Evolutionary conservation across 1,139 yeast genomes (phyloP).

Genomic region (Yamadazyma aaseri): DNA sequence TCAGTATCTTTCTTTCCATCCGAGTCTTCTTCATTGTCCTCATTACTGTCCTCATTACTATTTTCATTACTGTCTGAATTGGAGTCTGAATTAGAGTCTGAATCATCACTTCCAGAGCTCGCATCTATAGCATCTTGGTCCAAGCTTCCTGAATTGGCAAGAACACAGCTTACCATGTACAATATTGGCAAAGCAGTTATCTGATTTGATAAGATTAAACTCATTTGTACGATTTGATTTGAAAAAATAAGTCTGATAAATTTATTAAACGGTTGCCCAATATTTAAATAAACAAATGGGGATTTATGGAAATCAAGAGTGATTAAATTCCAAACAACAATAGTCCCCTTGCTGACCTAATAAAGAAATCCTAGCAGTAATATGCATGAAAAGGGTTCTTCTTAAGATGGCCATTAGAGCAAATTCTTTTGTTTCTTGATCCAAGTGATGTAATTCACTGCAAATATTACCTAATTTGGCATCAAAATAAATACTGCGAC

Average conservation of each 20-base stretch:
- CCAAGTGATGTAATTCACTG: not conserved
- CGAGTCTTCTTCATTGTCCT: too few species aligned
- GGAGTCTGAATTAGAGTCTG: not conserved
- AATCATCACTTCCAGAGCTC: slow-evolving; percentile 1
- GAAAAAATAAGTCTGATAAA: too few species aligned
- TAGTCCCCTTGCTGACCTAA: too few species aligned
- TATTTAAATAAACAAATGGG: too few species aligned
- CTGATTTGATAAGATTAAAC: slow-evolving; percentile 5
- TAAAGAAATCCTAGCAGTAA: too few species aligned
- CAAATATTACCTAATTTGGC: not conserved
- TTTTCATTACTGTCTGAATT: slow-evolving; percentile 2
- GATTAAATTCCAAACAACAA: too few species aligned
- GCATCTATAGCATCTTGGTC: slow-evolving; percentile 4
- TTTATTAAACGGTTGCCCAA: too few species aligned
- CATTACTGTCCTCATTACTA: too few species aligned
- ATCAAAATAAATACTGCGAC: not conserved
- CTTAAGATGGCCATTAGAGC: not conserved
- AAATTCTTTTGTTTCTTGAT: too few species aligned
- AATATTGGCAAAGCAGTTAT: slow-evolving; percentile 6
- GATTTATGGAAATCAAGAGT: too few species aligned
- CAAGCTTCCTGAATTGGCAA: slow-evolving; percentile 10
- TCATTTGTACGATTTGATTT: too few species aligned
- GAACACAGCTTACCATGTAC: slow-evolving; percentile 2
- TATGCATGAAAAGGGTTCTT: not conserved
- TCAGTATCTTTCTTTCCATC: not conserved